Evolutionary conservation across 306 rosid species (phyloP).

Genomic region (Castanea sativa): DNA sequence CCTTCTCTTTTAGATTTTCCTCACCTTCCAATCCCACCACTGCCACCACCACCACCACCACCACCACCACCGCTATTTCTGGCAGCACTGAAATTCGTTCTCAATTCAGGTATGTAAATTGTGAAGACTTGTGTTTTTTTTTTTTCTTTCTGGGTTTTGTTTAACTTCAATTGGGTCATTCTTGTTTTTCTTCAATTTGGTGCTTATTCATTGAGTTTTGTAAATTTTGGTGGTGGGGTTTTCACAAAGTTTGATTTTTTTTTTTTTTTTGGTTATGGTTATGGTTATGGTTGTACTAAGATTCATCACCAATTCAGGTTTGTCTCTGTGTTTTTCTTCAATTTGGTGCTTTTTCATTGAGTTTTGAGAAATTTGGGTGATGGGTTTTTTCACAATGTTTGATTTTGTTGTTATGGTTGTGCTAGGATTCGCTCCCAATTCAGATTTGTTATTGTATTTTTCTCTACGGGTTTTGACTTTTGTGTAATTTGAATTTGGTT

Average conservation of each 20-base stretch:
- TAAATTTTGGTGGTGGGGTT: not conserved
- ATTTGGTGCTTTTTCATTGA: no score
- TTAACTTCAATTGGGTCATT: not conserved
- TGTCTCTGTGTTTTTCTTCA: no score
- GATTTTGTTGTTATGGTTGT: no score
- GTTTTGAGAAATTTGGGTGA: not conserved
- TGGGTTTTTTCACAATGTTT: not conserved
- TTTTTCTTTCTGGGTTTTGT: not conserved
- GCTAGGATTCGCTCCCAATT: constrained; percentile 7
- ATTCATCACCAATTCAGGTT: no score
- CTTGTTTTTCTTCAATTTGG: not conserved
- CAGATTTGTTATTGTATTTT: not conserved
- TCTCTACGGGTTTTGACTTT: not conserved
- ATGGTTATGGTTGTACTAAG: no score
- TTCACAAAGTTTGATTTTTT: no score
- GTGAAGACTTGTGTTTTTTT: not conserved
- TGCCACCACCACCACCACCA: no score
- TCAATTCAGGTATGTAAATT: not conserved
- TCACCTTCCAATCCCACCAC: constrained; percentile 20
- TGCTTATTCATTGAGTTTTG: not conserved
- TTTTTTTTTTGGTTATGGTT: no score
- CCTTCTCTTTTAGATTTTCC: constrained; percentile 25
- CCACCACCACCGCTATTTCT: no score
- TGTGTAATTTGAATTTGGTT: not conserved
- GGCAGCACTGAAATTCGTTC: constrained; percentile 1